phyloP scores from a whole-genome alignment of 176 grass and related monocot species.

The Oryza glaberrima region DNA sequence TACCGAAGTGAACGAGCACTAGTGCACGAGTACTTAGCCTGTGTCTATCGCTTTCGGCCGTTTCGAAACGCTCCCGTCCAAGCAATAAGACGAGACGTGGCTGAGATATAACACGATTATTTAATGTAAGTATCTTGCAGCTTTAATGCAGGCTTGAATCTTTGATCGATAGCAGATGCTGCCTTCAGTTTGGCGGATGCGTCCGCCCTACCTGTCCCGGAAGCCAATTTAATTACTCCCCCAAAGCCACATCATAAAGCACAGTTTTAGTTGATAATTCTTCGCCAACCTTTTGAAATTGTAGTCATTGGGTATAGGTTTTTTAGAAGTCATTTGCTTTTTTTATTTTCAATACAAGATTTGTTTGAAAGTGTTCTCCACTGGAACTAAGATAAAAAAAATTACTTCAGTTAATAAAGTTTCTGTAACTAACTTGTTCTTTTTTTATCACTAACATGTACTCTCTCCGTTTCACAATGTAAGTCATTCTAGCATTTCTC shows the following conservation, averaged over 20 bases:
- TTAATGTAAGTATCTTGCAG: not conserved
- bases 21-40: not conserved
- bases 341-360: too few species aligned
- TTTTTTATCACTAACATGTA: not conserved
- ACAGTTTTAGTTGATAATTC: too few species aligned
- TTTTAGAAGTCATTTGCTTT: too few species aligned
- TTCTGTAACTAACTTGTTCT: not conserved
- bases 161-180: constrained; percentile 17
- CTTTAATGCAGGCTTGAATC: constrained; percentile 1
- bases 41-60: constrained; percentile 16
- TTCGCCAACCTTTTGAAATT: too few species aligned
- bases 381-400: too few species aligned
- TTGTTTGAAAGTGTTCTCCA: too few species aligned
- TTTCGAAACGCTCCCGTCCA: constrained; percentile 44
- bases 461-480: too few species aligned
- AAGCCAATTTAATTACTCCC: not conserved
- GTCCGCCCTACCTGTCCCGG: constrained; percentile 20
- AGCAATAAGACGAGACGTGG: not conserved
- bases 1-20: not conserved
- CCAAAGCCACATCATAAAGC: constrained; percentile 27
- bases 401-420: not conserved
- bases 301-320: too few species aligned
- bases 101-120: not conserved
- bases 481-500: too few species aligned
- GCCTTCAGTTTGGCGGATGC: constrained; percentile 21